These are phyloP conservation scores for Staphylotrichum tortipilum DNA, from an alignment of 495 filamentous ascomycete species.

Conservation along the genomic window DNA sequence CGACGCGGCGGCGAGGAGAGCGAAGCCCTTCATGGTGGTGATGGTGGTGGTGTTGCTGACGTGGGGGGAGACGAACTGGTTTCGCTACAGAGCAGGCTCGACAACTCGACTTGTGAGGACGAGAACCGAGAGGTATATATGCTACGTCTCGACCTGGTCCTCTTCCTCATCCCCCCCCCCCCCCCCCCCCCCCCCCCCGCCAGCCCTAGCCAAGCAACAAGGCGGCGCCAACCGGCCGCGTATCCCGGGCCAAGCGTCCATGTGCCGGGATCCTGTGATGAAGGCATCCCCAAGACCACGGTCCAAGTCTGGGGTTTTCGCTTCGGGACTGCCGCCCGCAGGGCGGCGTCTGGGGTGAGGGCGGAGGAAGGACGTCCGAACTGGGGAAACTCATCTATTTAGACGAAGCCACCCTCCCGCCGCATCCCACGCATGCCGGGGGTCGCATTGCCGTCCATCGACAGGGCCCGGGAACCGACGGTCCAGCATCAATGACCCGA, in stretches of 20 bases:
- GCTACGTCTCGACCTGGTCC: neutral
- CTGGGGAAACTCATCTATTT: slow-evolving; percentile 8
- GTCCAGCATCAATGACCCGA: too few relatives aligned
- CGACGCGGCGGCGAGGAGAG: slow-evolving; percentile 24
- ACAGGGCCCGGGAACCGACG: neutral
- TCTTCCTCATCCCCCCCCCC: too few relatives aligned
- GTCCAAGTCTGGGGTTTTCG: neutral
- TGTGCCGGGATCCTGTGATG: slow-evolving; percentile 3
- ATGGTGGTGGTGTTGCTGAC: too few relatives aligned
- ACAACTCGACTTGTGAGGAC: too few relatives aligned
- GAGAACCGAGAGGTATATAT: too few relatives aligned
- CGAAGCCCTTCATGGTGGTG: slow-evolving; percentile 19
- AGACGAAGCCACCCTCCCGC: neutral
- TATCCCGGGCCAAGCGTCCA: neutral
- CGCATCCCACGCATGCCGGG: neutral
- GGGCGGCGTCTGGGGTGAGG: neutral
- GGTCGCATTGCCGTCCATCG: neutral
- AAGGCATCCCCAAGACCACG: neutral
- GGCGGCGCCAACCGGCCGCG: too few relatives aligned
- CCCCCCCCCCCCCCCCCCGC: too few relatives aligned
- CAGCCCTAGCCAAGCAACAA: too few relatives aligned
- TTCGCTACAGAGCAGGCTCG: neutral
- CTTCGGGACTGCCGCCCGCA: neutral
- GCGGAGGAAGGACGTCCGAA: slow-evolving; percentile 13
- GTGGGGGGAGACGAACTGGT: neutral